Conservation (phyloP, 1,284 basidiomycete species). For the Earliella scabrosa region DNA sequence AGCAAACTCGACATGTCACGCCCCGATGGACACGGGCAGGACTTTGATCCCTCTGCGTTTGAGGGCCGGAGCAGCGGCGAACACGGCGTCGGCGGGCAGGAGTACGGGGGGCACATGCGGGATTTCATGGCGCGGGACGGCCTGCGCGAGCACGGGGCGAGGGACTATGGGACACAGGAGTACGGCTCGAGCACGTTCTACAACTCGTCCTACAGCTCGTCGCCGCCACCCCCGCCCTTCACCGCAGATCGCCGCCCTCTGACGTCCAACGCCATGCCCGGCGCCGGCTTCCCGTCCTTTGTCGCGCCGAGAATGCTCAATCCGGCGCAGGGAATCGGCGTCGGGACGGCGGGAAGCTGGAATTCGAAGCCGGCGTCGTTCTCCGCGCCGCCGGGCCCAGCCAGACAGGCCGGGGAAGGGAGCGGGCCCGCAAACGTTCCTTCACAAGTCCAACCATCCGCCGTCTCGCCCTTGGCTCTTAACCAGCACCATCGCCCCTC, state of each 20-base stretch:
- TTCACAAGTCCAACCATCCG: conserved; percentile 32
- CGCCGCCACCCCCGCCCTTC: conserved; percentile 24
- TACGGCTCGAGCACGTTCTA: conserved; percentile 18
- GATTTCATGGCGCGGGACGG: conserved; percentile 19
- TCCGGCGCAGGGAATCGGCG: conserved; percentile 26
- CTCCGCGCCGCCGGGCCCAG: conserved; percentile 24
- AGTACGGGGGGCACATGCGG: conserved; percentile 21
- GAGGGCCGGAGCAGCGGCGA: conserved; percentile 26
- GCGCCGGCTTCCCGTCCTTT: conserved; percentile 27
- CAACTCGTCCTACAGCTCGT: conserved; percentile 19
- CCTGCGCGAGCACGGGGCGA: conserved; percentile 15
- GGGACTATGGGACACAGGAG: conserved; percentile 23
- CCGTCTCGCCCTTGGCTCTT: conserved; percentile 29
- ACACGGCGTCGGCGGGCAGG: conserved; percentile 19
- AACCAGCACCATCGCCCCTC: conserved; percentile 35
- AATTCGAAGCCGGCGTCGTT: conserved; percentile 24
- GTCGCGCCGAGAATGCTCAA: conserved; percentile 28
- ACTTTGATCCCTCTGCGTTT: conserved; percentile 45
- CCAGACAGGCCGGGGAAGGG: conserved; percentile 24
- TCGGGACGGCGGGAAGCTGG: conserved; percentile 25
- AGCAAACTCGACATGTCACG: conserved; percentile 40
- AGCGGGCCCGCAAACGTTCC: conserved; percentile 23
- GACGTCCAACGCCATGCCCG: conserved; percentile 19
- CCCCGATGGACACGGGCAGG: conserved; percentile 42
- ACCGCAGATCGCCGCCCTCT: conserved; percentile 28